Evolutionary conservation across 495 filamentous ascomycete genomes (phyloP), one percentile per base, ranked within the genome.

Genomic region (Peziza echinospora): DNA sequence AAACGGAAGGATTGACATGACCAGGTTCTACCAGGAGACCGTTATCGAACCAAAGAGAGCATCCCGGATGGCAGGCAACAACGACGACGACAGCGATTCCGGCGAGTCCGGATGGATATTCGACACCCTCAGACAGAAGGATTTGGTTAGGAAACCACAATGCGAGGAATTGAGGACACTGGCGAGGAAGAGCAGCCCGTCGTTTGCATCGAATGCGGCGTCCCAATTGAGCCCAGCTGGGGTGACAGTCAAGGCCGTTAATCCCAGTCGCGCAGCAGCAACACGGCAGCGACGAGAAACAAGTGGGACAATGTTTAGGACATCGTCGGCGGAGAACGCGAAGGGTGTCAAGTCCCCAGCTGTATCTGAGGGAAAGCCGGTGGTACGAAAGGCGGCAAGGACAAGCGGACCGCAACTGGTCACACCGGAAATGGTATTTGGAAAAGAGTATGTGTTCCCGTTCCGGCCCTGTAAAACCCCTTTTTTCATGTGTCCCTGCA

Each of bases 1-100:
- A 66, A 68, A 30, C 54, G 54, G 30, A 7, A 2, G 30, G 13
- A 37, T 13, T 11, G 30, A 37, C 3, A 17, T 42, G 56, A 64
- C 43, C 60, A 60, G 48, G 42, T 44, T 59, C 23, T 60, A 60
- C 30, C 42, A 56, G 34, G 56, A 58, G 40, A 56, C 56, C 41
- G 21, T 43, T 2, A 43, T 13, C 13, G 30, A 11, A 2, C 13
- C 30, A 37, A 37, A 1, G 30, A 37, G 19, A 37, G 6, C 19
- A 37, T 11, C 13, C 3, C 30, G 30, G 13, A 37, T 13, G 30
- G 3, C 13, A 13, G 30, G 19, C 13, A 17, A 37, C 13, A 13
- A 11, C 13, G 30, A 37, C 30, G 30, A 37, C 19, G 30, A 37
- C 13, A 13, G 13, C 13, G 30, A 37, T 17, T 11, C 13, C 19